Evolutionary conservation across 73 alveolate species (phyloP).

Genomic region (Breviolum minutum): DNA sequence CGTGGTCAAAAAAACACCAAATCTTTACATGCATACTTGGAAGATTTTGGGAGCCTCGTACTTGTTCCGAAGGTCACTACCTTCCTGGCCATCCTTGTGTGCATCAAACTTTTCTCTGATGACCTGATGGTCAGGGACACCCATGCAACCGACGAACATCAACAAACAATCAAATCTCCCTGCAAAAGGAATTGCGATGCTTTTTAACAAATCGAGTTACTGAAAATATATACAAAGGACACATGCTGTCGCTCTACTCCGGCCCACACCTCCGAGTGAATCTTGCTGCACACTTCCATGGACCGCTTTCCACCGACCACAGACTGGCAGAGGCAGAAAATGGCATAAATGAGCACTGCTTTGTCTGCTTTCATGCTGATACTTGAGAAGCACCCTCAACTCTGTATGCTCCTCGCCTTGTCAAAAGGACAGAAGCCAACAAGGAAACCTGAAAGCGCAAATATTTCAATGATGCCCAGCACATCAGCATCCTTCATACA

Average conservation of each 20-base stretch:
- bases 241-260: too few species aligned
- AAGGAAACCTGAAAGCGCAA: slow-evolving; percentile 41
- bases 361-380: not conserved
- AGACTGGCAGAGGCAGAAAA: not conserved
- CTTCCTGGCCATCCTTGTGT: slow-evolving; percentile 69
- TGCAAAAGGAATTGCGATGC: too few species aligned
- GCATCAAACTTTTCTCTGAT: slow-evolving; percentile 72
- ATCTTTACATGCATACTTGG: not conserved
- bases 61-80: slow-evolving; percentile 69
- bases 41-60: slow-evolving; percentile 52
- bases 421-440: slow-evolving; percentile 85
- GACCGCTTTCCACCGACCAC: slow-evolving; percentile 80
- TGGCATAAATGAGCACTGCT: not conserved
- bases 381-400: too few species aligned
- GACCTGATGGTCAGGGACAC: not conserved
- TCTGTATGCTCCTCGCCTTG: not conserved
- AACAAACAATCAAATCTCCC: not conserved
- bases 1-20: not conserved
- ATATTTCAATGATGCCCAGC: not conserved
- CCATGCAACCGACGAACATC: not conserved
- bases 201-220: too few species aligned
- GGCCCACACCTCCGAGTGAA: slow-evolving; percentile 66
- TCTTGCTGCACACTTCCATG: slow-evolving; percentile 62
- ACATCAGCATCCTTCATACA: not conserved
- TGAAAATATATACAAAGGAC: too few species aligned